A percentile compares a stretch with the other conserved stretches of the same genome.
Evolutionary conservation across 345 rosid species (phyloP).

Genomic region (Cochlearia excelsa): DNA sequence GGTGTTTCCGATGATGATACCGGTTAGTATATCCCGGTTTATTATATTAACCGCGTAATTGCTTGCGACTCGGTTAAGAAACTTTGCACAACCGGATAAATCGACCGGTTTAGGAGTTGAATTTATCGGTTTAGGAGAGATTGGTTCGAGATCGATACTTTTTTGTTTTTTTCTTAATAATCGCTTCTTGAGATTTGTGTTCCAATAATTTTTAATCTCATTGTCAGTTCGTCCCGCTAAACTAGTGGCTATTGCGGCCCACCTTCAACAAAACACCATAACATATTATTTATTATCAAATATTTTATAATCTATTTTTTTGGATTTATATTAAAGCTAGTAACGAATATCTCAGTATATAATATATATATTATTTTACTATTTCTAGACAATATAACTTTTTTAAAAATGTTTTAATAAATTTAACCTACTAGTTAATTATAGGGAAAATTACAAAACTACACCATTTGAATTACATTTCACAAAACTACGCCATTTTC

Average conservation of each 20-base stretch:
- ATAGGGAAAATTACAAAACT: no score
- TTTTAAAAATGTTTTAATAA: no score
- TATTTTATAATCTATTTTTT: neutral
- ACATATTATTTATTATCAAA: neutral
- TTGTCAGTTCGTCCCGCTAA: conserved; percentile 53
- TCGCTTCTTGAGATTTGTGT: conserved; percentile 53
- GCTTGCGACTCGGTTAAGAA: conserved; percentile 35
- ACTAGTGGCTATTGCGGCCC: conserved; percentile 55
- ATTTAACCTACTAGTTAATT: no score
- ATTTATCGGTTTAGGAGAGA: conserved; percentile 39
- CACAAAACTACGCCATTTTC: no score
- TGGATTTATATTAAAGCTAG: neutral
- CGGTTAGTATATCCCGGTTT: conserved; percentile 33
- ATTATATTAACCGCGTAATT: conserved; percentile 15
- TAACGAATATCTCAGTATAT: no score
- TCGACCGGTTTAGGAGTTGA: conserved; percentile 10
- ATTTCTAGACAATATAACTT: no score
- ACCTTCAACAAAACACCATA: conserved; percentile 23
- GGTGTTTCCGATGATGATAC: conserved; percentile 25
- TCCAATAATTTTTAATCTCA: conserved; percentile 61
- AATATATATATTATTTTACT: no score
- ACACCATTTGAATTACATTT: no score
- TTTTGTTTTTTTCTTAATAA: conserved; percentile 27
- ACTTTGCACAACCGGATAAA: conserved; percentile 25
- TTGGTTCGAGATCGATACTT: conserved; percentile 38